Conservation (phyloP, 371 early-diverging fungal genomes). For the Funneliformis caledonium region DNA sequence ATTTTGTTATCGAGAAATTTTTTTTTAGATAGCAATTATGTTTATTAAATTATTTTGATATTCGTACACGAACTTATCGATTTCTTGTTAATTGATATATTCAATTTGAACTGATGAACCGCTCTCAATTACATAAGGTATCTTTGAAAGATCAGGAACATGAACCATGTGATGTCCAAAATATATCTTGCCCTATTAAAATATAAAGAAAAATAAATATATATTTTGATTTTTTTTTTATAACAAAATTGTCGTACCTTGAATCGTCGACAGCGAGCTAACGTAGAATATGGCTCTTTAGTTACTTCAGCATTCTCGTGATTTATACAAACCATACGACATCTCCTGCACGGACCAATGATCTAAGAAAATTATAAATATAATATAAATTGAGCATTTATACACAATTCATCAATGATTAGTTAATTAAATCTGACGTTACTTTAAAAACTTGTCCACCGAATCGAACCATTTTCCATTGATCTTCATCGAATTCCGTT, state of each 20-base stretch:
- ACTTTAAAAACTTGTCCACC: conserved; percentile 54
- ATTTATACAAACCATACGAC: conserved; percentile 71
- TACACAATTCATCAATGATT: background rate
- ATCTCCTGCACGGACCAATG: conserved; percentile 64
- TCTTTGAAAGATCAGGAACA: conserved; percentile 25
- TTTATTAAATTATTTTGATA: no score
- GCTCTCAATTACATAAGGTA: conserved; percentile 7
- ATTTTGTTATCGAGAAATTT: no score
- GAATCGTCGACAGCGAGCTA: conserved; percentile 46
- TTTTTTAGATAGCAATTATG: no score
- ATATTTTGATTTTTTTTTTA: background rate
- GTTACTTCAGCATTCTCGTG: conserved; percentile 56
- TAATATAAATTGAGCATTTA: background rate
- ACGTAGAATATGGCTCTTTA: conserved; percentile 60
- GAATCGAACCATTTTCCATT: conserved; percentile 53
- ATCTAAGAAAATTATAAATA: conserved; percentile 43
- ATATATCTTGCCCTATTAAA: conserved; percentile 39
- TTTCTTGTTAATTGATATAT: no score
- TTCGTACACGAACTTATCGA: no score
- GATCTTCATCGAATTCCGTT: conserved; percentile 63
- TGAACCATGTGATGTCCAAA: conserved; percentile 44
- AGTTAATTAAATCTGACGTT: conserved; percentile 7
- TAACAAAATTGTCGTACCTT: conserved; percentile 38
- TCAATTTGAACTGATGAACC: background rate
- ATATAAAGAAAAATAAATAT: background rate